Base-by-base conservation (phyloP, 2,329 filamentous ascomycete genomes). In the Ophiostoma tasmaniense region DNA sequence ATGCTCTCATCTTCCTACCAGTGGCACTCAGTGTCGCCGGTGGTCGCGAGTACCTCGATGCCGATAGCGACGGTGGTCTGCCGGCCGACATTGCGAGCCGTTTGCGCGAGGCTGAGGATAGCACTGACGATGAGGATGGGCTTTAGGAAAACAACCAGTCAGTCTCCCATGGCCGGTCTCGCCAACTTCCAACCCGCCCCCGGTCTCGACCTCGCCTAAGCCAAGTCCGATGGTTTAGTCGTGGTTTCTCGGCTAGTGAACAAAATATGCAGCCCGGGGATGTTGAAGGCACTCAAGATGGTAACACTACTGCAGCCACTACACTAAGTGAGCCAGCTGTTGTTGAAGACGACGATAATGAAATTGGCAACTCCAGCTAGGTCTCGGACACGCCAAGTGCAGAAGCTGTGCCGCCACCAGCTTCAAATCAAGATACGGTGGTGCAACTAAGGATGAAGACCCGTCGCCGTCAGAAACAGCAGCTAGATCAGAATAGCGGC, bases 1-100 rank as follows among this genome's bases (percentile, higher is more conserved):
- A 99, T 78, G 92, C 95, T 0, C 82, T 99, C 65, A 85, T 99
- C 8, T 96, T 98, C 78, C 81, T 99, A 74, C 95, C 95, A 0
- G 95, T 98, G 0, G 90, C 91, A 1, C 82, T 99, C 73, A 96
- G 91, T 75, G 82, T 97, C 66, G 84, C 91, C 66, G 95, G 95
- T 22, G 95, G 95, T 1, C 86, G 89, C 73, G 93, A 94, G 2
- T 98, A 97, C 76, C 84, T 93, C 50, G 93, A 98, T 75, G 89
- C 91, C 0, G 93, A 96, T 75, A 89, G 87, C 67, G 92, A 96
- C 75, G 93, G 93, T 2, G 93, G 94, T 0, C 82, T 98, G 28
- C 93, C 96, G 76, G 92, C 96, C 75, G 94, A 98, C 76, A 80
- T 99, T 71, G 90, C 91, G 1, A 90, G 87, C 70, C 70, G 73